phyloP scores from a whole-genome alignment of 768 basidiomycete species.

The Psilocybe cyanescens region DNA sequence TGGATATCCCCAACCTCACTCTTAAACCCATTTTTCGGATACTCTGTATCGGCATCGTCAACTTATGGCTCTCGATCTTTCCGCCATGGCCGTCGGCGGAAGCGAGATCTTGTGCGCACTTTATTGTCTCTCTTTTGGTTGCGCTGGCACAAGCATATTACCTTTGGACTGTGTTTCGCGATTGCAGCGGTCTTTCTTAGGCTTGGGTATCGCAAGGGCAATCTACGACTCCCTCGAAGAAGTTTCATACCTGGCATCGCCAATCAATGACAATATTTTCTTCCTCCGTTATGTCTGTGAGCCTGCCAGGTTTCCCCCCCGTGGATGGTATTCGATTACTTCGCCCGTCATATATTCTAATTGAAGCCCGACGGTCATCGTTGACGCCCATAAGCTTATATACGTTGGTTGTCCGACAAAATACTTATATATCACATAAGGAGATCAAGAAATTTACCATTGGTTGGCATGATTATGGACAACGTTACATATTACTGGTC shows the following conservation, averaged over 20 bases:
- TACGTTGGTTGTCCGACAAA: too few relatives aligned
- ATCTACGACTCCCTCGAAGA: slow-evolving; percentile 24
- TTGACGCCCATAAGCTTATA: too few relatives aligned
- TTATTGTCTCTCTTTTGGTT: slow-evolving; percentile 68
- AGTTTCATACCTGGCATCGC: slow-evolving; percentile 10
- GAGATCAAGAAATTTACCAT: background rate
- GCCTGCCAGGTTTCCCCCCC: too few relatives aligned
- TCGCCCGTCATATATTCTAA: background rate
- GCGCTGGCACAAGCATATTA: slow-evolving; percentile 57
- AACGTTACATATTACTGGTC: slow-evolving; percentile 1
- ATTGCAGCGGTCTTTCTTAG: slow-evolving; percentile 31
- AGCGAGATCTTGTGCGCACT: slow-evolving; percentile 68
- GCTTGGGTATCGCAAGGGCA: slow-evolving; percentile 23
- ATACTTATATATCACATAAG: background rate
- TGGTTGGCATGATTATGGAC: background rate
- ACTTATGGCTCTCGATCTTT: slow-evolving; percentile 42
- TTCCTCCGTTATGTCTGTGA: too few relatives aligned
- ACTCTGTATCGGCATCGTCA: slow-evolving; percentile 49
- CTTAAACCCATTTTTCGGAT: slow-evolving; percentile 78
- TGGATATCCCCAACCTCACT: slow-evolving; percentile 59
- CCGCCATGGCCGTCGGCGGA: slow-evolving; percentile 66
- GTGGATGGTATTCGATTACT: too few relatives aligned
- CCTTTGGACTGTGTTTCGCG: slow-evolving; percentile 35
- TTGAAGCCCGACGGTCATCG: background rate
- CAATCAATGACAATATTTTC: background rate